Conservation (phyloP, 768 basidiomycete species). For the Pisolithus microcarpus region DNA sequence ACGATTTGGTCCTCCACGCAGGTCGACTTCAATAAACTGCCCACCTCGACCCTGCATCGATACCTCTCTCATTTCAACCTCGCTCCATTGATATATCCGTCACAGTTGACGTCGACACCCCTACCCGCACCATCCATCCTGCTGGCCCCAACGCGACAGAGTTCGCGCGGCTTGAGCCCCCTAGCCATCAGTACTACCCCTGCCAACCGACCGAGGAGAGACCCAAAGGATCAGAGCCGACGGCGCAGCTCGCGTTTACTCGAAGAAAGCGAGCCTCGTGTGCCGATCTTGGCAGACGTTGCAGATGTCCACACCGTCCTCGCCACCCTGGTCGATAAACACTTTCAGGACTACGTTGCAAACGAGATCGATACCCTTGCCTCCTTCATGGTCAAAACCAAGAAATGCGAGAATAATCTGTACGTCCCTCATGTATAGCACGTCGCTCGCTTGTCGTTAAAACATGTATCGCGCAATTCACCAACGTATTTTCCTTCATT, state of each 20-base stretch:
- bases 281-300: slow-evolving; percentile 64
- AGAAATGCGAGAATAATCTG: slow-evolving; percentile 35
- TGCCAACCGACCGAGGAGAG: slow-evolving; percentile 68
- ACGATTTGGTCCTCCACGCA: slow-evolving; percentile 21
- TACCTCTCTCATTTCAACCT: slow-evolving; percentile 72
- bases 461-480: too few relatives aligned
- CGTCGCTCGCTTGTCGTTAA: background rate
- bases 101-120: slow-evolving; percentile 57
- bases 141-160: slow-evolving; percentile 39
- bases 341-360: slow-evolving; percentile 55
- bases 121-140: slow-evolving; percentile 65
- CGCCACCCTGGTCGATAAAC: slow-evolving; percentile 63
- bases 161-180: slow-evolving; percentile 48
- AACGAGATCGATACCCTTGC: slow-evolving; percentile 80
- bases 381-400: slow-evolving; percentile 70
- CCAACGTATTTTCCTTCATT: too few relatives aligned
- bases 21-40: slow-evolving; percentile 73
- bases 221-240: slow-evolving; percentile 51
- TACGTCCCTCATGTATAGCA: slow-evolving; percentile 4
- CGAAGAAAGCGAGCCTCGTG: slow-evolving; percentile 53
- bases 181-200: slow-evolving; percentile 36
- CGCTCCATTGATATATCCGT: slow-evolving; percentile 62
- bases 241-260: slow-evolving; percentile 66
- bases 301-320: slow-evolving; percentile 60
- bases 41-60: slow-evolving; percentile 56